Evolutionary conservation across 2,329 filamentous ascomycete genomes (phyloP).

Genomic region (Botrytis deweyae): DNA sequence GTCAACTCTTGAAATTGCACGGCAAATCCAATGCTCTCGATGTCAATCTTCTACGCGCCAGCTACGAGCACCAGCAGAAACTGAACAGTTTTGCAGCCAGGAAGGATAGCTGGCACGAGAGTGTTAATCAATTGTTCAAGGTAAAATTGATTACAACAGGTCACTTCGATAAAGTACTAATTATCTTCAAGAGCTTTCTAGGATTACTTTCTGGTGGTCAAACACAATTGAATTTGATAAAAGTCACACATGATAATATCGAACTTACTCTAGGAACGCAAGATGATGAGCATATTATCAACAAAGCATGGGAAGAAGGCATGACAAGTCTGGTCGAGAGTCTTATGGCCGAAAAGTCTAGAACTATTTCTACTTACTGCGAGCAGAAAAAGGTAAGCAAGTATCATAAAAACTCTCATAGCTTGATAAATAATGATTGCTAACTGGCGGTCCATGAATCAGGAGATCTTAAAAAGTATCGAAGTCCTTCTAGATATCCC

Average conservation of each 20-base stretch:
- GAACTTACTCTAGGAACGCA: neutral
- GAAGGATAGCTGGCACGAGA: neutral
- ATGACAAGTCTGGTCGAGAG: neutral
- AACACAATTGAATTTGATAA: neutral
- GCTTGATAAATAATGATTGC: accelerated
- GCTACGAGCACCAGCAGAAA: neutral
- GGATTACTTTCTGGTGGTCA: neutral
- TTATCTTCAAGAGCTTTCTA: neutral
- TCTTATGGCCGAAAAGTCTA: neutral
- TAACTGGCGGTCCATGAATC: neutral
- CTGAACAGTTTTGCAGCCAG: neutral
- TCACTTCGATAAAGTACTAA: neutral
- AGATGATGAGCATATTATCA: neutral
- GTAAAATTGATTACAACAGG: neutral
- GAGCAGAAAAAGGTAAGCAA: neutral
- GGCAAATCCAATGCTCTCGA: neutral
- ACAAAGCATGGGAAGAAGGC: neutral
- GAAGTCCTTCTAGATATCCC: neutral
- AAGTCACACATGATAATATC: neutral
- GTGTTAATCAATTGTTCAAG: neutral
- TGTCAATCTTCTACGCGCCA: neutral
- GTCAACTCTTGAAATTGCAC: neutral
- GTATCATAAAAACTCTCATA: neutral
- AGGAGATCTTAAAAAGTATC: neutral
- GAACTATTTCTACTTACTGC: neutral